Evolutionary conservation across 129 eudicot genomes (phyloP), one percentile per base, ranked within the genome.

Genomic region (Lactuca sativa): DNA sequence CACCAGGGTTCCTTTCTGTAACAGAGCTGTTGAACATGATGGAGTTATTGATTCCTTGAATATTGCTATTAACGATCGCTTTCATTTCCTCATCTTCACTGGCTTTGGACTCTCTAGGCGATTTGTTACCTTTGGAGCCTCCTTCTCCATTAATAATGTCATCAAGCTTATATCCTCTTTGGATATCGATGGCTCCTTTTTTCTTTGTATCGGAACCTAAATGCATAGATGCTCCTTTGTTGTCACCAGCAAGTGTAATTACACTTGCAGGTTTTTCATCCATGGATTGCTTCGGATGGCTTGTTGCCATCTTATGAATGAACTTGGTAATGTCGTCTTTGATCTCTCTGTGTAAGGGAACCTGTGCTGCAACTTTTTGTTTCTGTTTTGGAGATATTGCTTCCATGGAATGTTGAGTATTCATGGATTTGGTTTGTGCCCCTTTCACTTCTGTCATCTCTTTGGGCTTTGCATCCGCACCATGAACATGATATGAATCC

Each of bases 211-310:
- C 82, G 6, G 73, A 66, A 60, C 80, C 79, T 13, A 93, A 72
- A 25, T 86, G 80, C 98, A 93, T 89, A 6, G 71, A 71, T 64
- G 98, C 98, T 18, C 98, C 98, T 63, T 69, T 77, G 60, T 87
- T 93, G 54, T 83, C 92, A 51, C 97, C 98, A 0, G 88, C 83
- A 18, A 93, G 75, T 41, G 89, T 87, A 40, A 92, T 78, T 10
- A 90, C 63, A 53, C 78, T 85, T 14, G 55, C 55, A 43, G 83
- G 78, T 32, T 73, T 81, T 13, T 81, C 98, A 12, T 83, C 74
- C 43, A 21, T 69, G 30, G 43, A 21, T 7, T 62, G 64, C 51
- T 82, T 81, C 49, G 76, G 41, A 37, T 73, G 59, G 51, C 59
- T 70, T 9, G 66, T 38, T 38, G 84, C 56, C 71, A 78, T 79